Conservation (phyloP, 2,329 filamentous ascomycete species). For the Nemania abortiva region DNA sequence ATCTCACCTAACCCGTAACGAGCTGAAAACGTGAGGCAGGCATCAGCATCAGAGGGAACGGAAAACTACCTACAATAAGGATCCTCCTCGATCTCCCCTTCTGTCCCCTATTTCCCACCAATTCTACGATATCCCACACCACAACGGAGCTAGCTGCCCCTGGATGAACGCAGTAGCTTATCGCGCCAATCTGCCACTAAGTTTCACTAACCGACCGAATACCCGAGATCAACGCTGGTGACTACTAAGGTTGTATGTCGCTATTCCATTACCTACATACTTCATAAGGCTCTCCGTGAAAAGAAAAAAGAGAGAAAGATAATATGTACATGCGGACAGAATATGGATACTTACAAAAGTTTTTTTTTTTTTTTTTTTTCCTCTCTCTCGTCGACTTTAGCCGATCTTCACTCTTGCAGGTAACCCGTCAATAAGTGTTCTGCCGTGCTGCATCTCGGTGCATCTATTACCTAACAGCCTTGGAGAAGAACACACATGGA, state of each 20-base stretch:
- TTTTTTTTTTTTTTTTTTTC: neutral
- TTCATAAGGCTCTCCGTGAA: neutral
- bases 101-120: conserved; percentile 7
- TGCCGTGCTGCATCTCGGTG: neutral
- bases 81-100: neutral
- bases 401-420: neutral
- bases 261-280: neutral
- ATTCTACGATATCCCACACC: neutral
- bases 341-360: neutral
- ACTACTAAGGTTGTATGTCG: neutral
- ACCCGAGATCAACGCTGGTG: neutral
- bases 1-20: neutral
- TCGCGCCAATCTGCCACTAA: conserved; percentile 4
- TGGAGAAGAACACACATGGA: neutral
- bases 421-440: neutral
- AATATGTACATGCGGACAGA: neutral
- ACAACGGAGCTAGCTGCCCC: conserved; percentile 1
- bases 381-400: neutral
- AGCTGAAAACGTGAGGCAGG: neutral
- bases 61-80: neutral
- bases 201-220: neutral
- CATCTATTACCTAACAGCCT: neutral
- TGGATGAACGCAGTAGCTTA: conserved; percentile 3
- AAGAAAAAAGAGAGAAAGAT: neutral
- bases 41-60: neutral